phyloP scores from a whole-genome alignment of 345 rosid species.

The Citrus sinensis region DNA sequence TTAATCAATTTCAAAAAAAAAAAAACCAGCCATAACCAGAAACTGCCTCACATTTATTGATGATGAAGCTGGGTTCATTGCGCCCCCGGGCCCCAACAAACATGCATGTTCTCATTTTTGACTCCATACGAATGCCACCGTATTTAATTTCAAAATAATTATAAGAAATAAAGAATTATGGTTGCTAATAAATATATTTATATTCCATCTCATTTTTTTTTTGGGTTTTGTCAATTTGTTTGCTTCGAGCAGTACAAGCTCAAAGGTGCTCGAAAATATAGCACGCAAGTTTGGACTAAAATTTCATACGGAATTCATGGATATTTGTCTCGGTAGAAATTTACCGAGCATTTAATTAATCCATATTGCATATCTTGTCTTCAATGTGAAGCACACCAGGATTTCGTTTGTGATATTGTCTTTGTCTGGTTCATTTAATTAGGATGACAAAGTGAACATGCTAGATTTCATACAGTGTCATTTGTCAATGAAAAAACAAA shows the following conservation, averaged over 20 bases:
- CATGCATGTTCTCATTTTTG: background rate
- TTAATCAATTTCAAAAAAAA: too few species aligned
- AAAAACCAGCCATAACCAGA: background rate
- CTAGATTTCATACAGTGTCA: background rate
- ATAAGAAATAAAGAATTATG: too few species aligned
- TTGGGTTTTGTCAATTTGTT: background rate
- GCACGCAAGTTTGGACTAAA: background rate
- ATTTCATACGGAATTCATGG: conserved; percentile 4
- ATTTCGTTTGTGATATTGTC: background rate
- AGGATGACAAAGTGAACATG: background rate
- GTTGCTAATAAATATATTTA: too few species aligned
- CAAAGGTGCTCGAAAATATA: background rate
- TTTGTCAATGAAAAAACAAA: too few species aligned
- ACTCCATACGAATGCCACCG: background rate
- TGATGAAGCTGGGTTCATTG: background rate
- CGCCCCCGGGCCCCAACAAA: background rate
- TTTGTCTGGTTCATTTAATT: background rate
- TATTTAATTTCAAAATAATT: background rate
- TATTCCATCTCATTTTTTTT: background rate
- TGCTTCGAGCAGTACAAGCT: background rate
- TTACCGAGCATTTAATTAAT: background rate
- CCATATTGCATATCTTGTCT: background rate
- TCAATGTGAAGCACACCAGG: background rate
- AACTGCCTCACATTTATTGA: background rate
- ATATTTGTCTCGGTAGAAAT: background rate